Evolutionary conservation across 257 asterid genomes (phyloP), one percentile per base, ranked within the genome.

Genomic region (Solanum clarkiae): DNA sequence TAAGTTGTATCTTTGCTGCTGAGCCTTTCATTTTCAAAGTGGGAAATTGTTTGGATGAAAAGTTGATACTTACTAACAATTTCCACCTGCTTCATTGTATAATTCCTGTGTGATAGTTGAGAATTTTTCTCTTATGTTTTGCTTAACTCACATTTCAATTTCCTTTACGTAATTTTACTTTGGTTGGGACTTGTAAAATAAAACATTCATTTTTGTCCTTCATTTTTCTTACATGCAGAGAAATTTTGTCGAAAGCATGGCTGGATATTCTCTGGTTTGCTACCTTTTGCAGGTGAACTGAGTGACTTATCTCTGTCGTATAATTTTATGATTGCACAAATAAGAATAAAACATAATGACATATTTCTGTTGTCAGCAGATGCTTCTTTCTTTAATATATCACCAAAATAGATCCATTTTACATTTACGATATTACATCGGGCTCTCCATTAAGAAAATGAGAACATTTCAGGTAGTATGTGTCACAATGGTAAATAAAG

Each of bases 161-260:
- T 51, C 63, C 65, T 77, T 77, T 9, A 15, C 47, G 8, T 53
- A 59, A 26, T 77, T 51, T 77, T 26, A 75, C 44, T 75, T 24
- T 14, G 60, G 44, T 22, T 22, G 60, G 22, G 59, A 24, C n/a
- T 51, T 77, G 60, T 77, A 24, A 77, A 49, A 49, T 74, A 24
- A 77, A 77, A 24, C 45, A 77, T 45, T 77, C 62, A 5, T 75
- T 4, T 49, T 83, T 83, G 42, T 70, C 74, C 49, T 83, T 68
- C 44, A 17, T 65, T 83, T 59, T 69, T 74, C 54, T 84, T 83
- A 40, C 65, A 63, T 74, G 87, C 91, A 92, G 94, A 89, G 98
- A 89, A 96, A 96, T 90, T 96, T 96, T 82, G 99, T 96, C 20
- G 99, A 96, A 89, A 96, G 99, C 97, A 96, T 96, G 98, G 99